These are phyloP conservation scores for Vaccinium myrtillus DNA, from an alignment of 148 eudicot genomes.

Conservation along the genomic window DNA sequence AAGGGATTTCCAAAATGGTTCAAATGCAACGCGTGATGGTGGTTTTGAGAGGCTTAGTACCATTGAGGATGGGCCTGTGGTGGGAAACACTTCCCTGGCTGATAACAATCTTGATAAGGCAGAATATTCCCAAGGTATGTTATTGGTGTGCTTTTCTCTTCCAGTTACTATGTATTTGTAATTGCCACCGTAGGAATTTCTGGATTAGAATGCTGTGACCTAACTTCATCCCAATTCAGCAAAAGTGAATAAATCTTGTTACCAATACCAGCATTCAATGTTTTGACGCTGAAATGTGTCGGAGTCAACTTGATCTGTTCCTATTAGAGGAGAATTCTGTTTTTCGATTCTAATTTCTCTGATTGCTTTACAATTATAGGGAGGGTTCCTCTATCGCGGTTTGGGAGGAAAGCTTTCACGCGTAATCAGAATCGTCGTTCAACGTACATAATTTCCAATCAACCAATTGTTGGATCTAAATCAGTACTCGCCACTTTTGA, in stretches of 20 bases:
- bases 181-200: background rate
- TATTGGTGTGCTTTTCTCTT: conserved; percentile 3
- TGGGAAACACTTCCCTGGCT: conserved; percentile 39
- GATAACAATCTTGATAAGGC: conserved; percentile 53
- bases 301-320: background rate
- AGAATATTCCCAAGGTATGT: conserved; percentile 65
- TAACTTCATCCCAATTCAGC: background rate
- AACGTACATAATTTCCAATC: conserved; percentile 46
- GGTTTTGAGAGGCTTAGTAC: conserved; percentile 33
- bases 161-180: background rate
- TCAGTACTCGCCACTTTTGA: conserved; percentile 64
- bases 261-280: background rate
- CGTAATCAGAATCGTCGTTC: conserved; percentile 73
- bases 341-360: conserved; percentile 11
- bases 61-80: conserved; percentile 44
- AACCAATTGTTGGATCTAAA: conserved; percentile 34
- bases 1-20: conserved; percentile 40
- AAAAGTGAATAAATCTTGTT: background rate
- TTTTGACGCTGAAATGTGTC: background rate
- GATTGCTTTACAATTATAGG: conserved; percentile 36
- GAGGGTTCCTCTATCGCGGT: conserved; percentile 42
- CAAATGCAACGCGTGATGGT: conserved; percentile 26
- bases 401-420: conserved; percentile 48
- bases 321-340: background rate
- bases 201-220: background rate